Conservation (phyloP, 495 filamentous ascomycete species). For the Talaromyces stipitatus region DNA sequence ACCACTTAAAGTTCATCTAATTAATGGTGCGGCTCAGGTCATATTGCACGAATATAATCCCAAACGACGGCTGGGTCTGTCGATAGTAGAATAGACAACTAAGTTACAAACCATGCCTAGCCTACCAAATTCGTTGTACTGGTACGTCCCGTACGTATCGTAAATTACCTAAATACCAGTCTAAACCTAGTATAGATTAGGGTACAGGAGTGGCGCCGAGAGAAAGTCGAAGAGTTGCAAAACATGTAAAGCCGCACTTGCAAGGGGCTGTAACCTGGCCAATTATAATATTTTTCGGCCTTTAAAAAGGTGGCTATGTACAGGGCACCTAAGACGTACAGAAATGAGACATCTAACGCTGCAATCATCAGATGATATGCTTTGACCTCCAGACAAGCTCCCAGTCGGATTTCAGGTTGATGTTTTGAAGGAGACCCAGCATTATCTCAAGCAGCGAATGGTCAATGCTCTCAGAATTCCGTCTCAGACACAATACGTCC, state of each 20-base stretch:
- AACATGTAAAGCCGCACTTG: background rate
- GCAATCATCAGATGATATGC: background rate
- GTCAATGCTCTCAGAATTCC: background rate
- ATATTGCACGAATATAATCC: constrained; percentile 7
- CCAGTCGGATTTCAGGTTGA: background rate
- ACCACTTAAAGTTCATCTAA: background rate
- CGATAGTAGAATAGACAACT: background rate
- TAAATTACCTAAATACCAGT: constrained; percentile 2
- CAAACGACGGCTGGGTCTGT: background rate
- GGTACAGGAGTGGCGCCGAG: background rate
- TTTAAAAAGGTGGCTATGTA: background rate
- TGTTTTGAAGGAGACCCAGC: background rate
- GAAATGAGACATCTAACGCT: background rate
- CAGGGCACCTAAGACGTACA: background rate
- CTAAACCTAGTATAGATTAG: too few relatives aligned
- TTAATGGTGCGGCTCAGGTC: constrained; percentile 5
- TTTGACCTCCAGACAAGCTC: background rate
- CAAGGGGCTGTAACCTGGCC: background rate
- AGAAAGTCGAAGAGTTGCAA: constrained; percentile 2
- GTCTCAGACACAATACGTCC: background rate
- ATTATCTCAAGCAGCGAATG: background rate
- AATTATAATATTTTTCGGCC: background rate
- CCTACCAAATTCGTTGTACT: background rate
- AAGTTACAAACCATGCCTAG: background rate
- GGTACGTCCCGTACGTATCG: background rate